Base-by-base conservation (phyloP, 805 yeast genomes). In the Dipodascus albidus region DNA sequence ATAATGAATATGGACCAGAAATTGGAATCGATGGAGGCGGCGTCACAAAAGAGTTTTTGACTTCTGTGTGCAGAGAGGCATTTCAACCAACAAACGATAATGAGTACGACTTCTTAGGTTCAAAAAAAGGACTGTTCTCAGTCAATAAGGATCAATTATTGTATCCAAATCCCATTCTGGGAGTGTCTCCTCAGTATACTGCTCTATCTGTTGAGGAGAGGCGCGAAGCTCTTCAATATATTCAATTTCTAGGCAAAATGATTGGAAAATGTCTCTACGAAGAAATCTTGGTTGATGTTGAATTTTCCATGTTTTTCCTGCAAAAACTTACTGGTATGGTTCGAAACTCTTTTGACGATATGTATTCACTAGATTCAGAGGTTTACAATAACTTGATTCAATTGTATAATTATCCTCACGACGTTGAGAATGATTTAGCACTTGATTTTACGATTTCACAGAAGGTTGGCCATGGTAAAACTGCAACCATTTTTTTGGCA, bases 11-110 rank as follows among this genome's bases (percentile, higher is more conserved):
- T 68, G 95, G 90, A 1, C 77, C 72, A 35, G 98, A 91, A 64
- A 88, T 83, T 0, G 99, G 99, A 0, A 84, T 91, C 47, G 99
- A 91, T 66, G 99, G 99, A 4, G 99, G 98, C 11, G 99, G 99
- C 1, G 72, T 91, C 22, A 90, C 97, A 0, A 90, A 91, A 65
- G 99, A 91, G 62, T 81, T 93, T 57, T 69, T 91, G 53, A 88
- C 91, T 1, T 73, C 83, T 51, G 81, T 88, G 0, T 79, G 83
- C 1, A 71, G 70, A 2, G 87, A 85, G 57, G 90, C 86, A 0
- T 87, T 91, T 60, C 69, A 72, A 27, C 69, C 73, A 2, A 61
- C 60, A 33, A 57, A 61, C 19, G 44, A 38, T 38, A 14, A 38
- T 38, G 44, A 38, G 20, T 38, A 38, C n/a, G 20, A 38, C 44